These are phyloP conservation scores for Aspergillus luchuensis DNA, from an alignment of 2,329 filamentous ascomycete genomes.

Conservation along the genomic window DNA sequence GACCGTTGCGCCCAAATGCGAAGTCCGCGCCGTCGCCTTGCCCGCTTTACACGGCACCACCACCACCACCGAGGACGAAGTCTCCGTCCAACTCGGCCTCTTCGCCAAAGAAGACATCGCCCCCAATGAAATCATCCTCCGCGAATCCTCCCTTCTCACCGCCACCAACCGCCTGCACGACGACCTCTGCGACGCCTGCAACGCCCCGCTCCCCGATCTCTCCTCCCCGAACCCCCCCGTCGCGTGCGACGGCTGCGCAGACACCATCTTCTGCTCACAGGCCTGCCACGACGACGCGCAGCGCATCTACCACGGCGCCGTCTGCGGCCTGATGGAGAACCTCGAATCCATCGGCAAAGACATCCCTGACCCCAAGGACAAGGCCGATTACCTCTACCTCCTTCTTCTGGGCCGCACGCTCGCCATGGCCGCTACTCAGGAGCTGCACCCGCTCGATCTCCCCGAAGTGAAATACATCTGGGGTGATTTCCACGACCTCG, in stretches of 20 bases:
- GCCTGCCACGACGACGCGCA: slow-evolving; percentile 59
- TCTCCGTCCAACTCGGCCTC: slow-evolving; percentile 75
- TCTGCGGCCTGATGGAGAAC: slow-evolving; percentile 55
- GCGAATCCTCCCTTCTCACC: slow-evolving; percentile 83
- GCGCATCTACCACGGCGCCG: slow-evolving; percentile 58
- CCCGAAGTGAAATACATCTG: slow-evolving; percentile 65
- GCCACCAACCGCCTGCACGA: slow-evolving; percentile 88
- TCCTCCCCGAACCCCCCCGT: slow-evolving; percentile 40
- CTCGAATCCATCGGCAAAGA: slow-evolving; percentile 62
- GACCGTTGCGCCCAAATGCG: slow-evolving; percentile 75
- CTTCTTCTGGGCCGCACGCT: slow-evolving; percentile 61
- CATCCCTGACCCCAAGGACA: slow-evolving; percentile 58
- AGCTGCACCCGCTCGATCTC: slow-evolving; percentile 60
- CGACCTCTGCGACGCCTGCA: slow-evolving; percentile 86
- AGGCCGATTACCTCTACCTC: slow-evolving; percentile 62
- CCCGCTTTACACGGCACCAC: slow-evolving; percentile 63
- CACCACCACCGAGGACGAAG: slow-evolving; percentile 32
- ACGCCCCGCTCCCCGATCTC: slow-evolving; percentile 67
- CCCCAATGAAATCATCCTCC: slow-evolving; percentile 73
- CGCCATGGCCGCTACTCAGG: slow-evolving; percentile 63
- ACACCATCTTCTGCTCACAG: slow-evolving; percentile 62
- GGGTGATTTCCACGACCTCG: slow-evolving; percentile 60
- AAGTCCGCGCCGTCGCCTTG: slow-evolving; percentile 73
- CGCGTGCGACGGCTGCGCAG: slow-evolving; percentile 58
- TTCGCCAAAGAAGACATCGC: slow-evolving; percentile 82